Percentiles rank a stretch among this genome's conserved stretches.
These are phyloP conservation scores for Asterochloris erici DNA, from an alignment of 139 green algal genomes.

Conservation along the genomic window DNA sequence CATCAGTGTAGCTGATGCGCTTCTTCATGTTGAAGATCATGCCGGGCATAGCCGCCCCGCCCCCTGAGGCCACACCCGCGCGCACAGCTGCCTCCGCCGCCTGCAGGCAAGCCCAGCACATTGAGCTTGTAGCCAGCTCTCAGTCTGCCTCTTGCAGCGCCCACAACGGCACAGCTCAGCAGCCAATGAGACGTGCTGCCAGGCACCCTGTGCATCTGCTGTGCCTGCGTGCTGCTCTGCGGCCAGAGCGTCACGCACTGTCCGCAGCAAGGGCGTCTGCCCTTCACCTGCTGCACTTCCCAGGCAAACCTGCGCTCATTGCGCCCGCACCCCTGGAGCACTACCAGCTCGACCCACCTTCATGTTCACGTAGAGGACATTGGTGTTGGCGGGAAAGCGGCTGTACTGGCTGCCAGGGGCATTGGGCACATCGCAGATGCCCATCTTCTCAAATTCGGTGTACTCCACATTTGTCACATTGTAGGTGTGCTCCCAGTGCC, in stretches of 20 bases:
- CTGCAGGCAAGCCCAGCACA: neutral
- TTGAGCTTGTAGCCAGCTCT: no score
- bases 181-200: no score
- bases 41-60: constrained; percentile 76
- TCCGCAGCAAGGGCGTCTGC: no score
- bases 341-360: constrained; percentile 17
- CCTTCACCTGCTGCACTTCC: no score
- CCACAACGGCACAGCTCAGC: no score
- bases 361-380: constrained; percentile 92
- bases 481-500: constrained; percentile 43
- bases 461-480: constrained; percentile 97
- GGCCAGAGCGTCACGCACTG: no score
- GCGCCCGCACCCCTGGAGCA: no score
- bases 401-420: constrained; percentile 36
- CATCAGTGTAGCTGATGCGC: constrained; percentile 49
- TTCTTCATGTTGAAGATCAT: constrained; percentile 99
- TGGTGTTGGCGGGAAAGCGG: constrained; percentile 96
- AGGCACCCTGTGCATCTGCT: no score
- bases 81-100: constrained; percentile 52
- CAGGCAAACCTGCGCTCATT: no score
- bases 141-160: no score
- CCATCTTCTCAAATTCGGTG: constrained; percentile 93
- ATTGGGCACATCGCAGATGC: constrained; percentile 70
- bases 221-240: neutral
- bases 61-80: constrained; percentile 33